Conservation (phyloP, 352 stramenopile genomes). For the Phytophthora rubi region DNA sequence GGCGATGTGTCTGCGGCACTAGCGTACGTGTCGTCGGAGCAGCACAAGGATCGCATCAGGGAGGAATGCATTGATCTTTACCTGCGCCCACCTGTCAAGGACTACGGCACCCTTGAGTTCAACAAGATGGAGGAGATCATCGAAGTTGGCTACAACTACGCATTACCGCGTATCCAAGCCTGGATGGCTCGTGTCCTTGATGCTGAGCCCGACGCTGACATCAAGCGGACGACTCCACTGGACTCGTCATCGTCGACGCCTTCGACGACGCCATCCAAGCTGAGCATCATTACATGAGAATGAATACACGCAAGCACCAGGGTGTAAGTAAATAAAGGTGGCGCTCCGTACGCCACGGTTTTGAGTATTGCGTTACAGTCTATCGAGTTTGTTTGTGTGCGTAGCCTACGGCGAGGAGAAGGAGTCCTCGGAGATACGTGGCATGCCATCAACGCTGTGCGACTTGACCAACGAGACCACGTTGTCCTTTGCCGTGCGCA, state of each 20-base stretch:
- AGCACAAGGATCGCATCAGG: slow-evolving; percentile 87
- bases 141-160: slow-evolving; percentile 84
- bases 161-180: slow-evolving; percentile 67
- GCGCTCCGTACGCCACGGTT: slow-evolving; percentile 18
- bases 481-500: slow-evolving; percentile 71
- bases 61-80: slow-evolving; percentile 90
- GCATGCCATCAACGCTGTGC: slow-evolving; percentile 52
- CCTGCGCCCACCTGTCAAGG: slow-evolving; percentile 86
- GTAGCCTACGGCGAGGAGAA: slow-evolving; percentile 20
- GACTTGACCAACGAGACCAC: slow-evolving; percentile 61
- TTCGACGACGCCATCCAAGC: slow-evolving; percentile 20
- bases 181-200: slow-evolving; percentile 65
- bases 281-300: slow-evolving; percentile 26
- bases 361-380: slow-evolving; percentile 21
- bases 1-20: slow-evolving; percentile 90
- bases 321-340: slow-evolving; percentile 4
- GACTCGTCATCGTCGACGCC: slow-evolving; percentile 13
- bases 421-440: slow-evolving; percentile 63
- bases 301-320: not conserved
- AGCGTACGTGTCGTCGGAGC: slow-evolving; percentile 90
- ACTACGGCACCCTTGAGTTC: slow-evolving; percentile 92
- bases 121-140: slow-evolving; percentile 94
- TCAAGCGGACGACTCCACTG: slow-evolving; percentile 41
- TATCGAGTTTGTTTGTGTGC: slow-evolving; percentile 9
- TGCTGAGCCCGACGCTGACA: slow-evolving; percentile 68